Percentiles rank a stretch among this genome's conserved stretches.
Conservation (phyloP, 2,329 filamentous ascomycete species). For the Biscogniauxia sp. region DNA sequence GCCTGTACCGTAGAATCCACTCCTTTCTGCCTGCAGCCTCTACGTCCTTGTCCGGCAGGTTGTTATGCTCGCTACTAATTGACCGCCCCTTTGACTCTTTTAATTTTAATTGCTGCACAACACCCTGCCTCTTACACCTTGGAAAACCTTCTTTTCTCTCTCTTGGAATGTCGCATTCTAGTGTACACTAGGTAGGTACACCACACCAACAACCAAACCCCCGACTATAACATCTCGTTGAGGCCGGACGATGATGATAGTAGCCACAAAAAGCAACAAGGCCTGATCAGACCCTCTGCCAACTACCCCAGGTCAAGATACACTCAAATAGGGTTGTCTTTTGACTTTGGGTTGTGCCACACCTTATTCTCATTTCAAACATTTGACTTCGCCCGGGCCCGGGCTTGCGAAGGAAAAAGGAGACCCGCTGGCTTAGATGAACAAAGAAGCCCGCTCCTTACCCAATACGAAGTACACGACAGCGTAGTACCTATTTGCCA, state of each 20-base stretch:
- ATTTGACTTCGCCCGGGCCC: background rate
- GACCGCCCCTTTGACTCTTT: constrained; percentile 11
- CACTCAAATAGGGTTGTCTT: no score
- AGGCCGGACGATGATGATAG: background rate
- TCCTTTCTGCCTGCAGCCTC: constrained; percentile 38
- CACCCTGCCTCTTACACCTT: background rate
- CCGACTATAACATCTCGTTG: no score
- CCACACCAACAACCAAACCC: no score
- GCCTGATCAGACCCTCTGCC: background rate
- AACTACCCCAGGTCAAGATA: no score
- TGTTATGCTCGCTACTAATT: constrained; percentile 21
- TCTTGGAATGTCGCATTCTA: background rate
- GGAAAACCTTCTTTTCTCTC: background rate
- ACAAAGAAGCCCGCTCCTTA: background rate
- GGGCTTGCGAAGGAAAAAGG: background rate
- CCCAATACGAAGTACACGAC: background rate
- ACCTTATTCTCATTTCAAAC: background rate
- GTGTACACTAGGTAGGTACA: no score
- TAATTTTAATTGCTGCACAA: constrained; percentile 14
- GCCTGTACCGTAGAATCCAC: constrained; percentile 31
- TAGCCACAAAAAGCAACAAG: background rate
- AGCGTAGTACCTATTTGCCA: background rate
- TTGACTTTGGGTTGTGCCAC: background rate
- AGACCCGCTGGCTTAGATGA: background rate
- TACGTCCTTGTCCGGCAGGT: constrained; percentile 21